A percentile compares a stretch with the other conserved stretches of the same genome.
Conservation (phyloP, 805 yeast genomes). For the Yamadazyma takamatsuzukensis region DNA sequence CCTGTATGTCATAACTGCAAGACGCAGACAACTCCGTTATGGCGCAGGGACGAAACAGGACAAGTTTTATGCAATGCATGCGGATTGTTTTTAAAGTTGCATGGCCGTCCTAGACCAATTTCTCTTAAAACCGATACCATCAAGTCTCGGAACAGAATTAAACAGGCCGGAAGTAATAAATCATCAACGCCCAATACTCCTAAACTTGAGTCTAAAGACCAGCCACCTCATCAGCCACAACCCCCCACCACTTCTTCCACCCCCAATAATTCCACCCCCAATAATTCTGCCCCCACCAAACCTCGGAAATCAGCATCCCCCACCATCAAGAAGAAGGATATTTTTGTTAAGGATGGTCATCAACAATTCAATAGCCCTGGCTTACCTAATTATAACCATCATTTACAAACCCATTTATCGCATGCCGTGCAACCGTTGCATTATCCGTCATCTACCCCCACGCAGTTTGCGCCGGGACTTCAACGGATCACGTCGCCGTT, state of each 20-base stretch:
- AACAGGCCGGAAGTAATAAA: constrained; percentile 30
- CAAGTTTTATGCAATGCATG: constrained; percentile 90
- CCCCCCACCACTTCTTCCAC: too few species aligned
- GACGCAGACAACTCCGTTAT: constrained; percentile 89
- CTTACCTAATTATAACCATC: constrained; percentile 11
- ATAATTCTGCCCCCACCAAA: too few species aligned
- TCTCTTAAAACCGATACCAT: constrained; percentile 88
- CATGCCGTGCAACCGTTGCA: constrained; percentile 53
- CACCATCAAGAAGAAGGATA: constrained; percentile 9
- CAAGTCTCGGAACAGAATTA: constrained; percentile 83
- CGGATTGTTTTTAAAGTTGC: constrained; percentile 83
- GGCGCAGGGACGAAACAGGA: constrained; percentile 87
- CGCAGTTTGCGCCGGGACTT: constrained; percentile 65
- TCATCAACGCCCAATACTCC: constrained; percentile 52
- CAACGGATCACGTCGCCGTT: constrained; percentile 64
- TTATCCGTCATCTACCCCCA: constrained; percentile 66
- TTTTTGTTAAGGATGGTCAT: too few species aligned
- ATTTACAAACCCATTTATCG: constrained; percentile 13
- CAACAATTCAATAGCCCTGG: constrained; percentile 8
- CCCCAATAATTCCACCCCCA: too few species aligned
- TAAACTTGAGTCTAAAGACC: constrained; percentile 50
- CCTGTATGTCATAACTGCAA: constrained; percentile 87
- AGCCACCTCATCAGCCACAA: too few species aligned
- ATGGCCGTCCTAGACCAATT: constrained; percentile 90
- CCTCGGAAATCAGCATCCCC: too few species aligned